These are phyloP conservation scores for Claviceps humidiphila DNA, from an alignment of 2,329 filamentous ascomycete species.

Conservation along the genomic window DNA sequence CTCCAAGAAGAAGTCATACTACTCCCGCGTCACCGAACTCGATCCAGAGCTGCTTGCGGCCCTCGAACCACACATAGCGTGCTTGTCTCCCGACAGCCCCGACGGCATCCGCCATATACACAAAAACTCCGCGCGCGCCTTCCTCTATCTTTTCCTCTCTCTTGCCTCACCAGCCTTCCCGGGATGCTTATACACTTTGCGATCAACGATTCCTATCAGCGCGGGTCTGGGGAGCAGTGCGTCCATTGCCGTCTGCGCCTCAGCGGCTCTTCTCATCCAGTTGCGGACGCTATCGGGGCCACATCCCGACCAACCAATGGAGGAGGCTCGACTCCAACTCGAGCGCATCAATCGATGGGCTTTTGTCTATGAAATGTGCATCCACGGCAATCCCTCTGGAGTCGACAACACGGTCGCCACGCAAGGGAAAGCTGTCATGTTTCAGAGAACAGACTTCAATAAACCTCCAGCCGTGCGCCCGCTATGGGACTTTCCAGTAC, in stretches of 20 bases:
- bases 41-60: slow-evolving; percentile 72
- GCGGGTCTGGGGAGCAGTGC: slow-evolving; percentile 87
- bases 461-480: slow-evolving; percentile 65
- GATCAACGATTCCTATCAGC: slow-evolving; percentile 86
- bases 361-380: slow-evolving; percentile 92
- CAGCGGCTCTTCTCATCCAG: slow-evolving; percentile 73
- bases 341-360: slow-evolving; percentile 97
- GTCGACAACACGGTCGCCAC: slow-evolving; percentile 95
- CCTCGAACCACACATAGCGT: slow-evolving; percentile 63
- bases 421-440: slow-evolving; percentile 87
- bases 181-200: slow-evolving; percentile 76
- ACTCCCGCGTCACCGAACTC: slow-evolving; percentile 72
- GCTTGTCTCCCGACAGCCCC: slow-evolving; percentile 53
- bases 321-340: slow-evolving; percentile 79
- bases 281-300: slow-evolving; percentile 79
- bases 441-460: slow-evolving; percentile 65
- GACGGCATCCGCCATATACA: slow-evolving; percentile 73
- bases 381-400: slow-evolving; percentile 91
- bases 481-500: slow-evolving; percentile 78
- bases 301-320: slow-evolving; percentile 76
- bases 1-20: slow-evolving; percentile 87
- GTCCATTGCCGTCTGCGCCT: slow-evolving; percentile 83
- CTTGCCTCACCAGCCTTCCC: slow-evolving; percentile 68
- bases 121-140: slow-evolving; percentile 65
- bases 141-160: slow-evolving; percentile 86